Conservation (phyloP, 2,329 filamentous ascomycete genomes). For the Gaeumannomyces tritici region DNA sequence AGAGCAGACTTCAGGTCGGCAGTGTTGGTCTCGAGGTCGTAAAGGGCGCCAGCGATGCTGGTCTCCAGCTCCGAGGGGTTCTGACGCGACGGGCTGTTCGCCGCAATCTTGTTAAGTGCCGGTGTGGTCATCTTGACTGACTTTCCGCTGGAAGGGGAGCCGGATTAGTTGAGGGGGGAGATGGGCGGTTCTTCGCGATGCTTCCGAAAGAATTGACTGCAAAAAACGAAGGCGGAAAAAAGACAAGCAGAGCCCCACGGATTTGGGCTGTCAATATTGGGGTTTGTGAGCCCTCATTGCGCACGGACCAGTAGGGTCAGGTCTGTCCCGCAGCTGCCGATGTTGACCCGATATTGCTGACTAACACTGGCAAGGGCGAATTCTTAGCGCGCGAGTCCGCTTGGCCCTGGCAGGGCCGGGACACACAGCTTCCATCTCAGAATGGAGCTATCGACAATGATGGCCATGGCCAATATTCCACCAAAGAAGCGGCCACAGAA, state of each 20-base stretch:
- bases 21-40: slow-evolving; percentile 99
- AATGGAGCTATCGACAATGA: too few species aligned
- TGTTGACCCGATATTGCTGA: background rate
- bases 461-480: too few species aligned
- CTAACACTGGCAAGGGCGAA: background rate
- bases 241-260: background rate
- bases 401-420: too few species aligned
- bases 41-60: slow-evolving; percentile 92
- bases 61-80: slow-evolving; percentile 97
- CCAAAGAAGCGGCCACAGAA: too few species aligned
- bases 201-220: background rate
- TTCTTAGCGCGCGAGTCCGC: too few species aligned
- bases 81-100: slow-evolving; percentile 91
- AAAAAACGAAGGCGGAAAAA: background rate
- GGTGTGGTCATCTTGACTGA: slow-evolving; percentile 47
- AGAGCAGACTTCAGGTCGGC: slow-evolving; percentile 93
- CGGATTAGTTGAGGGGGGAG: slow-evolving; percentile 4
- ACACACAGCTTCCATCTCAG: too few species aligned
- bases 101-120: slow-evolving; percentile 94
- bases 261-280: slow-evolving; percentile 8
- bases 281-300: slow-evolving; percentile 12
- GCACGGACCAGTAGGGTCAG: slow-evolving; percentile 2
- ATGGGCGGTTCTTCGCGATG: slow-evolving; percentile 5
- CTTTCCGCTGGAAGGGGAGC: slow-evolving; percentile 9
- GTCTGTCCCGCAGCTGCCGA: background rate